A percentile compares a stretch with the other conserved stretches of the same genome.
These are phyloP conservation scores for Nadsonia commutata DNA, from an alignment of 1,139 yeast species.

Conservation along the genomic window DNA sequence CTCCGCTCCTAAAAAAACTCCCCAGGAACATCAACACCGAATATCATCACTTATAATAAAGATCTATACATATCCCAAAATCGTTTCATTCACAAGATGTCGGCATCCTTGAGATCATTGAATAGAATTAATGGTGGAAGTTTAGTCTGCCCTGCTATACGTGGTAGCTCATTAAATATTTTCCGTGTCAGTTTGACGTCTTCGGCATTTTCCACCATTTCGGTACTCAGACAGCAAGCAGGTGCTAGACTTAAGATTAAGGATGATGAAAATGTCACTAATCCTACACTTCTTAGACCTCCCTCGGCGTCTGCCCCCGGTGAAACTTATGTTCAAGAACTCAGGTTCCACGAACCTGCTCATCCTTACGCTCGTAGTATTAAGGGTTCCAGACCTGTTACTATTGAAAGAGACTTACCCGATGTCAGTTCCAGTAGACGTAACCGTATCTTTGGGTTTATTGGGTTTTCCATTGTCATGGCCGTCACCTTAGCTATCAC, in stretches of 20 bases:
- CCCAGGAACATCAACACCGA: too few relatives aligned
- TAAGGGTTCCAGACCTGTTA: slow-evolving; percentile 10
- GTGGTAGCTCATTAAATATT: too few relatives aligned
- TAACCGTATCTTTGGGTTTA: slow-evolving; percentile 38
- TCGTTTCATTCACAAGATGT: too few relatives aligned
- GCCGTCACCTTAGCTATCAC: slow-evolving; percentile 52
- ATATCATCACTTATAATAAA: too few relatives aligned
- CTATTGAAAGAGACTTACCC: slow-evolving; percentile 25
- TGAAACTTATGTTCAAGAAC: neutral
- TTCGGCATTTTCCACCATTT: neutral
- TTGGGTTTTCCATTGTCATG: slow-evolving; percentile 49
- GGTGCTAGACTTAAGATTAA: neutral
- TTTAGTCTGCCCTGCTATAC: too few relatives aligned
- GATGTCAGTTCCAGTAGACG: slow-evolving; percentile 52
- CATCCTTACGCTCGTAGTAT: neutral
- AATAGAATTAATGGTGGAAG: neutral
- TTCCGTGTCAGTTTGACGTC: neutral
- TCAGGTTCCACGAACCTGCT: neutral
- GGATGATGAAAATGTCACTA: neutral
- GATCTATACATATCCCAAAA: too few relatives aligned
- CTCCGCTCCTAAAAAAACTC: too few relatives aligned
- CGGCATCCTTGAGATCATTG: neutral
- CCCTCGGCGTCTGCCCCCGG: neutral
- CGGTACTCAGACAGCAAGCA: neutral
- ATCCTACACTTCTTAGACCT: neutral